These are phyloP conservation scores for Pneumocystis sp. DNA, from an alignment of 1,139 yeast genomes.

Conservation along the genomic window DNA sequence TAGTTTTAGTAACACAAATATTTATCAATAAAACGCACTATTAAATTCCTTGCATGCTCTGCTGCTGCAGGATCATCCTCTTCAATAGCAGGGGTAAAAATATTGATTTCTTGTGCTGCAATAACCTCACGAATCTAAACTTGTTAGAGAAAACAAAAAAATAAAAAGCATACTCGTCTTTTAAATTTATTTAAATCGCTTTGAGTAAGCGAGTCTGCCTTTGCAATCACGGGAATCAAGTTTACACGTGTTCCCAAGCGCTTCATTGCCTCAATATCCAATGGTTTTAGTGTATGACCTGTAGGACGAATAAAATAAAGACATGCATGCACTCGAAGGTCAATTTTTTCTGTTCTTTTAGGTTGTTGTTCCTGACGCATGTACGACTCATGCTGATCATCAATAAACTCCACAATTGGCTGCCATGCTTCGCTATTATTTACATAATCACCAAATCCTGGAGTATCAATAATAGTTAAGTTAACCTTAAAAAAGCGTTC, in stretches of 20 bases:
- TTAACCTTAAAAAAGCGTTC: slow-evolving; percentile 45
- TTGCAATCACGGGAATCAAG: slow-evolving; percentile 87
- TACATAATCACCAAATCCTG: slow-evolving; percentile 95
- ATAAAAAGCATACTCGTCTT: slow-evolving; percentile 33
- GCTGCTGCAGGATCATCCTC: slow-evolving; percentile 16
- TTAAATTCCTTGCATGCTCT: slow-evolving; percentile 13
- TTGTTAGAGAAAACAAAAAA: not conserved
- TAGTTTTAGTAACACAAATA: not conserved
- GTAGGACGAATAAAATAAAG: slow-evolving; percentile 91
- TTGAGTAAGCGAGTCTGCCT: slow-evolving; percentile 82
- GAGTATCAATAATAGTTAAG: slow-evolving; percentile 84
- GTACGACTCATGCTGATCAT: slow-evolving; percentile 88
- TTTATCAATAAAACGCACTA: slow-evolving; percentile 1
- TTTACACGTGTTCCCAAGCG: slow-evolving; percentile 77
- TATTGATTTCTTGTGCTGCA: slow-evolving; percentile 79
- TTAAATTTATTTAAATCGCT: slow-evolving; percentile 70
- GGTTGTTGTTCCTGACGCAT: slow-evolving; percentile 98
- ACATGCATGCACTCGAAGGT: slow-evolving; percentile 89
- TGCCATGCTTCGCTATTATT: slow-evolving; percentile 89
- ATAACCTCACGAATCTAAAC: slow-evolving; percentile 57
- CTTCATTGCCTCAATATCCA: slow-evolving; percentile 89
- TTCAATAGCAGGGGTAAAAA: slow-evolving; percentile 65
- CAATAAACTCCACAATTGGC: slow-evolving; percentile 82
- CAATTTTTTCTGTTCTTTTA: slow-evolving; percentile 39
- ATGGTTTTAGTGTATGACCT: slow-evolving; percentile 84